Conservation (phyloP, 2,329 filamentous ascomycete species). For the Arthrobotrys sphaeroides region DNA sequence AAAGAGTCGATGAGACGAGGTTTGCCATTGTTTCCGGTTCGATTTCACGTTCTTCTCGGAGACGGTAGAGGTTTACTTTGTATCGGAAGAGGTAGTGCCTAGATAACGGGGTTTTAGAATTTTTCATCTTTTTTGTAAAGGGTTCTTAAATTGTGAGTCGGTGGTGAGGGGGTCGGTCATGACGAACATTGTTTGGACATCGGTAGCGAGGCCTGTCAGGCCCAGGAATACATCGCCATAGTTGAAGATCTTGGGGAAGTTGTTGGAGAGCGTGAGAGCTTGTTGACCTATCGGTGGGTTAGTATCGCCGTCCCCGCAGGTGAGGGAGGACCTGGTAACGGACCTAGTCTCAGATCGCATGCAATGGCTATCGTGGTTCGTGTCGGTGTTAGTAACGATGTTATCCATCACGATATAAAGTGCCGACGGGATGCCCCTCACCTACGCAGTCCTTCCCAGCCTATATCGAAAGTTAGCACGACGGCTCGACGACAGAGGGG, state of each 20-base stretch:
- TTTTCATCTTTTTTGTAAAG: not conserved
- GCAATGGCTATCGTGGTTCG: constrained; percentile 73
- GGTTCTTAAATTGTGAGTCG: too few relatives aligned
- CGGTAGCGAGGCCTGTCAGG: constrained; percentile 93
- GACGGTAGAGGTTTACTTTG: constrained; percentile 99
- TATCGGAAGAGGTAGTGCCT: constrained; percentile 86
- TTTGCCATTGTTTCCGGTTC: constrained; percentile 95
- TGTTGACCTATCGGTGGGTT: constrained; percentile 64
- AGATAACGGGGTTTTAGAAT: not conserved
- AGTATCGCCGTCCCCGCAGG: not conserved
- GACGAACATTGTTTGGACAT: constrained; percentile 87
- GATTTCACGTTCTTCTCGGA: constrained; percentile 97
- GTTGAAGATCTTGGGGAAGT: constrained; percentile 99
- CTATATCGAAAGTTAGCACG: constrained; percentile 60
- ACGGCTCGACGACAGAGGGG: constrained; percentile 4
- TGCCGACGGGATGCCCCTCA: constrained; percentile 5
- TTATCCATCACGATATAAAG: not conserved
- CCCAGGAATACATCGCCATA: constrained; percentile 96
- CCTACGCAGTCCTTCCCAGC: constrained; percentile 98
- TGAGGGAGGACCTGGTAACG: constrained; percentile 61
- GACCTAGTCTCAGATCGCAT: constrained; percentile 95
- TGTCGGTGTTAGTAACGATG: constrained; percentile 5
- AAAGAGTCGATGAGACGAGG: constrained; percentile 87
- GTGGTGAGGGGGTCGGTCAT: not conserved
- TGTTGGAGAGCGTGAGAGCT: constrained; percentile 96